Evolutionary conservation across 305 asterid species (phyloP).

Genomic region (Fraxinus angustifolia): DNA sequence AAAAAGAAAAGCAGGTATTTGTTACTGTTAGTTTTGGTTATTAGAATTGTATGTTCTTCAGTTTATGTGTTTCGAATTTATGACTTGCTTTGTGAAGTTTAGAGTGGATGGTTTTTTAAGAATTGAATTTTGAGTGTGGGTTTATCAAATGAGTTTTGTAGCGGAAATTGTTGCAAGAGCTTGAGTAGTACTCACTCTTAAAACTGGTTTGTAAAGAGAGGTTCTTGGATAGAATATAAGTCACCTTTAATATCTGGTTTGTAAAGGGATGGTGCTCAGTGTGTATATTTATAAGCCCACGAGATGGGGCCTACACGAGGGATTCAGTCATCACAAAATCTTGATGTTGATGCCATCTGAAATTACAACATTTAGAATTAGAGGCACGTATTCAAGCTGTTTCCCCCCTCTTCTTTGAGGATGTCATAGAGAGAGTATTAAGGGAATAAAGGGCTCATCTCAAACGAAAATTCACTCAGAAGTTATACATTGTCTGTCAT

Average conservation of each 20-base stretch:
- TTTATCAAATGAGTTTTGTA: background rate
- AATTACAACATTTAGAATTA: background rate
- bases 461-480: background rate
- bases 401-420: background rate
- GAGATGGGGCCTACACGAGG: background rate
- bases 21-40: background rate
- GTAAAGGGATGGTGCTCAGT: background rate
- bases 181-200: background rate
- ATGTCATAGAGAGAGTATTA: background rate
- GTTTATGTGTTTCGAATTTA: background rate
- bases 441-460: background rate
- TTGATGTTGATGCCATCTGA: background rate
- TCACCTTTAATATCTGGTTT: background rate
- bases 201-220: background rate
- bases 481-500: background rate
- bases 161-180: background rate
- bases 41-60: background rate
- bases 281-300: background rate
- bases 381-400: background rate
- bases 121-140: background rate
- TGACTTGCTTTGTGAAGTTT: background rate
- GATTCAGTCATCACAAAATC: background rate
- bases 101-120: background rate
- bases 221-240: background rate
- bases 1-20: slow-evolving; percentile 58